phyloP scores from a whole-genome alignment of 805 yeast genomes.

The Kodamaea fukazawae region DNA sequence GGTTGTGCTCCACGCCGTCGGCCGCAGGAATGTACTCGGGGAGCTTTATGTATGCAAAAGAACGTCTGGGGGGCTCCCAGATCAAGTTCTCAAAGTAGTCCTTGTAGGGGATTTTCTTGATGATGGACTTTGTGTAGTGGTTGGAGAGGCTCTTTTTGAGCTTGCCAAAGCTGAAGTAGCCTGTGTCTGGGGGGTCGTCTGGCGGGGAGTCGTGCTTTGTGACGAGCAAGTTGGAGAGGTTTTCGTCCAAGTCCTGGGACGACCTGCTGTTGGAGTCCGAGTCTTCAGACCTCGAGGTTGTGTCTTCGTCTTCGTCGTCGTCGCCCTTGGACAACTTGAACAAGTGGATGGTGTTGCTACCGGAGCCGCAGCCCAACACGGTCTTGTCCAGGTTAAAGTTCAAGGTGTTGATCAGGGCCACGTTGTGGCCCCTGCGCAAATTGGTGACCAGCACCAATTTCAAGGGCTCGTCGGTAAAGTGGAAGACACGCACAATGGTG shows the following conservation, averaged over 20 bases:
- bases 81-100: constrained; percentile 40
- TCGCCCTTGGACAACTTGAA: constrained; percentile 23
- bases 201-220: constrained; percentile 19
- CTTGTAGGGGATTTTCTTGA: constrained; percentile 40
- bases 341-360: constrained; percentile 41
- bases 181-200: constrained; percentile 10
- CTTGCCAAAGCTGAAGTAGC: constrained; percentile 18
- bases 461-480: constrained; percentile 16
- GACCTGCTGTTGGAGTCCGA: constrained; percentile 21
- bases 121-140: constrained; percentile 35
- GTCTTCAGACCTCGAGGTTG: constrained; percentile 11
- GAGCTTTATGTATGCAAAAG: constrained; percentile 40
- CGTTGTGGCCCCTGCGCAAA: constrained; percentile 41
- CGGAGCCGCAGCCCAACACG: constrained; percentile 40
- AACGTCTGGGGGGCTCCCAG: constrained; percentile 42
- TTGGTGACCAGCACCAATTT: constrained; percentile 28
- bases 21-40: constrained; percentile 27
- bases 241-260: constrained; percentile 42
- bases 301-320: constrained; percentile 9
- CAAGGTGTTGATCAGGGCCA: constrained; percentile 32
- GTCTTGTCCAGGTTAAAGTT: constrained; percentile 33
- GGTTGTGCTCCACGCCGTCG: constrained; percentile 11
- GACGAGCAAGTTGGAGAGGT: constrained; percentile 36
- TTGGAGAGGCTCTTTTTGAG: constrained; percentile 27
- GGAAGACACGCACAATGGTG: constrained; percentile 39